Evolutionary conservation across 2,329 filamentous ascomycete genomes (phyloP), one percentile per base, ranked within the genome.

Genomic region (Ophiostoma novo-ulmi): DNA sequence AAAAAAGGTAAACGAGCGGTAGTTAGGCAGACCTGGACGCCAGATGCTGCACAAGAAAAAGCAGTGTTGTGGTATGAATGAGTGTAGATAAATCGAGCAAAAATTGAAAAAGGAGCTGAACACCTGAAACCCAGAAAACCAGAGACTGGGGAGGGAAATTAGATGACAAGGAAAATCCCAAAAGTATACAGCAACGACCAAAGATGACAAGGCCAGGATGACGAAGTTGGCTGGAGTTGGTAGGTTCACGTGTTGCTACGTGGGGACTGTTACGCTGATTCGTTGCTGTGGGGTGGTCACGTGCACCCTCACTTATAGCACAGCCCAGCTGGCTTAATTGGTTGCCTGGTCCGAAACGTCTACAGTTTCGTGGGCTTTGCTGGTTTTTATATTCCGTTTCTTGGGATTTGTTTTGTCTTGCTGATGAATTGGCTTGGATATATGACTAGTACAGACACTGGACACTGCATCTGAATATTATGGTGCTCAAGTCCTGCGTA

Each of bases 241-340:
- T 67, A 36, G 65, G 39, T 67, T 67, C 65, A 66, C 64, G 64
- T 66, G 64, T 44, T 66, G 64, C 64, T 39, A 20, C 36, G 63
- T 65, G 63, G 63, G 36, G 63, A 38, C 52, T 22, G 52, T 58
- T 58, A 11, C 35, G 35, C 63, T 65, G 64, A 41, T 41, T 66
- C 36, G 65, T 39, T 41, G 65, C n/a, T 67, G 39, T 67, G 65
- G 65, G 65, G 65, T 67, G 48, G 39, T 67, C 65, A 67, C 65
- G 65, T 67, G 65, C 5, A 1, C 3, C 14, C 31, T 64, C 61
- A 64, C 61, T 64, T 64, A 64, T 35, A 64, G 48, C 48, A 55
- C 52, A 58, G 52, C n/a, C 52, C 52, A 20, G 44, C 44, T 11
- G 22, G 52, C 52, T 58, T 22, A 13, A 26, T 58, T 26, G 52